Evolutionary conservation across 2,329 filamentous ascomycete genomes (phyloP).

Genomic region (Lizonia empirigonia): DNA sequence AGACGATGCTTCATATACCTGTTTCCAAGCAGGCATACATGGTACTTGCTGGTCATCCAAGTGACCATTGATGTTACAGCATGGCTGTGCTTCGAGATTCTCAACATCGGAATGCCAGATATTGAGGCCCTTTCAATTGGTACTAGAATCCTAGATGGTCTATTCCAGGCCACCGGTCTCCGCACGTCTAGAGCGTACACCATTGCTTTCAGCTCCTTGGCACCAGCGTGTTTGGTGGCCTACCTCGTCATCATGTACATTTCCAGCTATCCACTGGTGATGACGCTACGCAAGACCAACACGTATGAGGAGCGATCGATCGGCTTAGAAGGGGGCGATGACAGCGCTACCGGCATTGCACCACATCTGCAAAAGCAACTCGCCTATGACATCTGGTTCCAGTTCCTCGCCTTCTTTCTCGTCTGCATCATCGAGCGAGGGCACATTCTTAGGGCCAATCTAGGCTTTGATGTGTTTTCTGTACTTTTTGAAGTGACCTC

Average conservation of each 20-base stretch:
- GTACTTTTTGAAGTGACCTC: slow-evolving; percentile 62
- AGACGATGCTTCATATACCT: slow-evolving; percentile 68
- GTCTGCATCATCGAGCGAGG: slow-evolving; percentile 66
- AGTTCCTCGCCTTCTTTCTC: slow-evolving; percentile 64
- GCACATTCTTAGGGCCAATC: slow-evolving; percentile 54
- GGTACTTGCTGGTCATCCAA: slow-evolving; percentile 68
- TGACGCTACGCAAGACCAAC: slow-evolving; percentile 71
- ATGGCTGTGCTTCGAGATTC: slow-evolving; percentile 69
- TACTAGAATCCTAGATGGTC: slow-evolving; percentile 65
- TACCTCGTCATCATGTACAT: slow-evolving; percentile 72
- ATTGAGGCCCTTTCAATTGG: slow-evolving; percentile 59
- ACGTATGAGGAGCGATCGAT: slow-evolving; percentile 73
- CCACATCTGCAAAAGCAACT: slow-evolving; percentile 67
- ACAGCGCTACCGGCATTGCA: slow-evolving; percentile 24
- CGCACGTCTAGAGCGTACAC: slow-evolving; percentile 71
- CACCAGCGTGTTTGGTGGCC: slow-evolving; percentile 63
- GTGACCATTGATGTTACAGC: slow-evolving; percentile 66
- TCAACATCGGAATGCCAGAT: slow-evolving; percentile 66
- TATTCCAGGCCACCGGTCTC: slow-evolving; percentile 67
- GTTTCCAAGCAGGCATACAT: slow-evolving; percentile 67
- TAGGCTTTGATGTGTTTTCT: slow-evolving; percentile 37
- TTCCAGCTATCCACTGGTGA: slow-evolving; percentile 66
- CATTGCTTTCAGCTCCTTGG: slow-evolving; percentile 62
- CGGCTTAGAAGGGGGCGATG: slow-evolving; percentile 57
- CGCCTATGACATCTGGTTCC: slow-evolving; percentile 70